Conservation (phyloP, 2,329 filamentous ascomycete species). For the Alternaria viburni region DNA sequence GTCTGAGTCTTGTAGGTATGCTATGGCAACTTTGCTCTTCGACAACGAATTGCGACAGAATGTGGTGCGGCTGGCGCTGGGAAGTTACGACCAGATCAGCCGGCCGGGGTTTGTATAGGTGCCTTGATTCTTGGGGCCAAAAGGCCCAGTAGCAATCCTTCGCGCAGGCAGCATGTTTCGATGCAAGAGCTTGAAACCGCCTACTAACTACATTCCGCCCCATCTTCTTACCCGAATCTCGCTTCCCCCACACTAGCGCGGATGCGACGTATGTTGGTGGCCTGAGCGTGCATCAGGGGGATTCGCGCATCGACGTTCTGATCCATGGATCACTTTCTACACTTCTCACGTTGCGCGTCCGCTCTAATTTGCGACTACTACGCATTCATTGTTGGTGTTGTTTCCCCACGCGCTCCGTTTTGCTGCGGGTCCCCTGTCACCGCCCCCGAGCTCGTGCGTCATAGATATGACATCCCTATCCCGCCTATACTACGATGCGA, state of each 20-base stretch:
- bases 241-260: slow-evolving; percentile 1
- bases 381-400: no score
- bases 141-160: slow-evolving; percentile 2
- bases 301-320: background rate
- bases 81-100: background rate
- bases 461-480: no score
- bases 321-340: no score
- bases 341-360: no score
- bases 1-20: background rate
- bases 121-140: background rate
- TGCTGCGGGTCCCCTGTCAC: no score
- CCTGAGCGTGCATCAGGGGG: background rate
- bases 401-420: no score
- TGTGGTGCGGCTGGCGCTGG: background rate
- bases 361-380: no score
- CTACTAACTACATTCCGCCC: background rate
- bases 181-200: background rate
- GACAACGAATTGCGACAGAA: background rate
- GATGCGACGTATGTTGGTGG: background rate
- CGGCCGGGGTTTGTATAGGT: background rate
- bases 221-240: background rate
- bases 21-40: background rate
- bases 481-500: no score
- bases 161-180: background rate
- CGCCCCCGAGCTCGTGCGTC: no score